These are phyloP conservation scores for Penicillium crustosum DNA, from an alignment of 2,329 filamentous ascomycete genomes.

Conservation along the genomic window DNA sequence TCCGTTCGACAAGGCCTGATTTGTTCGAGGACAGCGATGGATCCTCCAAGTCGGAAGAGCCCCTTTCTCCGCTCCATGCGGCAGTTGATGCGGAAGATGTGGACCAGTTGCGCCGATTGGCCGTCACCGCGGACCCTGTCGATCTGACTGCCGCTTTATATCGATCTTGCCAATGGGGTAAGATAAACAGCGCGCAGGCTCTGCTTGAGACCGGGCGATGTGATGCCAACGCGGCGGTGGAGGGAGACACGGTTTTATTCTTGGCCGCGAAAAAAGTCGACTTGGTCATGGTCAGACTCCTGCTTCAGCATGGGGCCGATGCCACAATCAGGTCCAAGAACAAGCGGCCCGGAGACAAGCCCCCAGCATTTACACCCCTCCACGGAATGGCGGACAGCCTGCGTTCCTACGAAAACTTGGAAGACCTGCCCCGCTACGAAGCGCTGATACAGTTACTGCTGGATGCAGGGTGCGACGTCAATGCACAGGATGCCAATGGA, in stretches of 20 bases:
- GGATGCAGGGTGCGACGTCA: constrained; percentile 14
- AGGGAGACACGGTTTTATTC: constrained; percentile 14
- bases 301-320: constrained; percentile 15
- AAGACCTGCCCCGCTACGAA: background rate
- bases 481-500: constrained; percentile 7
- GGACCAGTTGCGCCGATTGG: constrained; percentile 6
- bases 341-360: background rate
- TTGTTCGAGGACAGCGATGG: background rate
- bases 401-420: background rate
- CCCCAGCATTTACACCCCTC: background rate
- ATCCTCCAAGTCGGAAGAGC: background rate
- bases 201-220: constrained; percentile 4
- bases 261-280: constrained; percentile 1
- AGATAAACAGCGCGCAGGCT: background rate
- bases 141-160: constrained; percentile 11
- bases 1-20: background rate
- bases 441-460: constrained; percentile 7
- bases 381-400: background rate
- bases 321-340: background rate
- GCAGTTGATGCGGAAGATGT: constrained; percentile 9
- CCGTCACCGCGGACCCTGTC: background rate
- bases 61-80: background rate
- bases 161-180: constrained; percentile 6
- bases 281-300: constrained; percentile 1
- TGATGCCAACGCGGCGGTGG: constrained; percentile 8